phyloP scores from a whole-genome alignment of 352 stramenopile species.

The Phytophthora ramorum region DNA sequence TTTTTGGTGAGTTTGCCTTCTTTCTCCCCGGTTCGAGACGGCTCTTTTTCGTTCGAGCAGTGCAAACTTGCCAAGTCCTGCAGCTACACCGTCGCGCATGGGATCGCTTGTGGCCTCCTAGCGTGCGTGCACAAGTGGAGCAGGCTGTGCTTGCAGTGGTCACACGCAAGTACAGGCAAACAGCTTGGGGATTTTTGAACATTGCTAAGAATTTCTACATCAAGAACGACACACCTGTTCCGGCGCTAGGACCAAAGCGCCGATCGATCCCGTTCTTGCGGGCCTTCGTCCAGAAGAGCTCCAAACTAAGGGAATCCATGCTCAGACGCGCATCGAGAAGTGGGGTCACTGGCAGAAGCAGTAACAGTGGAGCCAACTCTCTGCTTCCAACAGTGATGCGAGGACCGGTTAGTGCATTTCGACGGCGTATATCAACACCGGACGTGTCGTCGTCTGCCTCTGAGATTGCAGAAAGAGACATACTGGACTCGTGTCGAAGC shows the following conservation, averaged over 20 bases:
- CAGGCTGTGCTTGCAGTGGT: conserved; percentile 44
- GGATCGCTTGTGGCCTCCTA: conserved; percentile 57
- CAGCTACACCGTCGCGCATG: conserved; percentile 60
- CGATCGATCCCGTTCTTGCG: neutral
- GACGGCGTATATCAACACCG: conserved; percentile 12
- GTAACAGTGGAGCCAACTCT: neutral
- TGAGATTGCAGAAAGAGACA: conserved; percentile 7
- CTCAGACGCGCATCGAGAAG: neutral
- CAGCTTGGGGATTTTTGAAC: conserved; percentile 48
- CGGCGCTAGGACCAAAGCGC: conserved; percentile 15
- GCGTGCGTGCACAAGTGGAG: conserved; percentile 50
- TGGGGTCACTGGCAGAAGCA: neutral
- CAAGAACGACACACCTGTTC: conserved; percentile 49
- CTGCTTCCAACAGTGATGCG: conserved; percentile 13
- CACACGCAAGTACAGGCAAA: conserved; percentile 43
- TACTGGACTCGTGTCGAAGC: conserved; percentile 18
- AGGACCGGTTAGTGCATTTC: conserved; percentile 16
- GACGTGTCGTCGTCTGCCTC: conserved; percentile 14
- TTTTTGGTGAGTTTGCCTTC: conserved; percentile 76
- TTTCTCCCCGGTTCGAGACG: conserved; percentile 57
- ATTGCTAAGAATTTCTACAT: conserved; percentile 76
- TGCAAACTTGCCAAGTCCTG: conserved; percentile 69
- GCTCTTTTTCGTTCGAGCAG: conserved; percentile 52
- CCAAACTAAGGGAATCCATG: neutral
- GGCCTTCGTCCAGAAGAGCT: conserved; percentile 3